Conservation (phyloP, 2,329 filamentous ascomycete genomes). For the Eurotiales sp. region DNA sequence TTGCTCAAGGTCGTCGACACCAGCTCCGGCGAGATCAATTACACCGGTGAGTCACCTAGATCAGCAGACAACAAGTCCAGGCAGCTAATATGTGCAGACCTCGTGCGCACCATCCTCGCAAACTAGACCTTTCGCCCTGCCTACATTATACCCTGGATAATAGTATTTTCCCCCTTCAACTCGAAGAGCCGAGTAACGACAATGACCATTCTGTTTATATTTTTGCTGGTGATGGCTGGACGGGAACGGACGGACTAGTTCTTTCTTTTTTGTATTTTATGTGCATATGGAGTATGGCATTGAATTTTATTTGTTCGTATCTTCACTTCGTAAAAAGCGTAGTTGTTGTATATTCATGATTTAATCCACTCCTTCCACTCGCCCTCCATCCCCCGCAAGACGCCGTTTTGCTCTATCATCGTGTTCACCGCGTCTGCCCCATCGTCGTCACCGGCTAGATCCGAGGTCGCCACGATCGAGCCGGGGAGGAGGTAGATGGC, state of each 20-base stretch:
- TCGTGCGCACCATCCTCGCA: conserved; percentile 81
- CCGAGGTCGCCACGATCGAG: conserved; percentile 55
- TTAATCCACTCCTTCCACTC: conserved; percentile 34
- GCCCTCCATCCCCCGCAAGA: conserved; percentile 21
- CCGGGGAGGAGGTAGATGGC: conserved; percentile 61
- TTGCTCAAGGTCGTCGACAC: conserved; percentile 97
- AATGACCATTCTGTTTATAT: conserved; percentile 11
- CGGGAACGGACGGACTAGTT: not conserved
- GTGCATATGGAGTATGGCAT: conserved; percentile 6
- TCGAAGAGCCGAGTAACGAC: conserved; percentile 14
- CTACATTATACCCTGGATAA: not conserved
- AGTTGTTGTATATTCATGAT: conserved; percentile 4
- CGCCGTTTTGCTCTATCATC: conserved; percentile 4
- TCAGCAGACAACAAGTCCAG: not conserved
- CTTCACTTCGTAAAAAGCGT: conserved; percentile 6
- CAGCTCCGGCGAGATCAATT: conserved; percentile 94
- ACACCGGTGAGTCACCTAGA: conserved; percentile 67
- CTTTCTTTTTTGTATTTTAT: conserved; percentile 3
- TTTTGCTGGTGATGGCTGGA: conserved; percentile 3
- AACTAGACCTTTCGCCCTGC: conserved; percentile 54
- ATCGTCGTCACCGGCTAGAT: conserved; percentile 41
- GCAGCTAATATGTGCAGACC: conserved; percentile 50
- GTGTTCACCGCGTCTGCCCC: conserved; percentile 17
- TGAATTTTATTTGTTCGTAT: conserved; percentile 1
- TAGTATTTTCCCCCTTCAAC: too few species aligned